A percentile compares a stretch with the other conserved stretches of the same genome.
Evolutionary conservation across 345 rosid species (phyloP).

Genomic region (Theobroma cacao): DNA sequence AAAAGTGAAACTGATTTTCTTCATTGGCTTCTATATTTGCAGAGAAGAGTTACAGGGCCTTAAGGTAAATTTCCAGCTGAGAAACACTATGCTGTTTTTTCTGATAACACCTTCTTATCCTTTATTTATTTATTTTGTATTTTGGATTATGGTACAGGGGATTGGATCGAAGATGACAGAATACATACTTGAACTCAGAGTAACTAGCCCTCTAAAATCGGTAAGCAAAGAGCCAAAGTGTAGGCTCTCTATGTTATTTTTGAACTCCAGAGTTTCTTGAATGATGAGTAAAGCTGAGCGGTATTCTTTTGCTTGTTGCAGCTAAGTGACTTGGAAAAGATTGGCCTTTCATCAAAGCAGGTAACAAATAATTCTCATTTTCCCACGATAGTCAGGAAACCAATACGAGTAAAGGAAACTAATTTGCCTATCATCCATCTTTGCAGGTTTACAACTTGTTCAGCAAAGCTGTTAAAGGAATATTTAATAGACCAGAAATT

Average conservation of each 20-base stretch:
- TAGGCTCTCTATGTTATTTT: neutral
- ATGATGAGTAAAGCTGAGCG: neutral
- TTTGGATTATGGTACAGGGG: slow-evolving; percentile 42
- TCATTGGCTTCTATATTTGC: slow-evolving; percentile 19
- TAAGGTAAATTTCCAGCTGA: slow-evolving; percentile 43
- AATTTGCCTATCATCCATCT: neutral
- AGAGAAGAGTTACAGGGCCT: slow-evolving; percentile 78
- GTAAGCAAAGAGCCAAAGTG: slow-evolving; percentile 34
- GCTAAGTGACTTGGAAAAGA: slow-evolving; percentile 74
- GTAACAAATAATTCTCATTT: slow-evolving; percentile 22
- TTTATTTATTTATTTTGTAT: neutral
- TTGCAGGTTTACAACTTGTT: slow-evolving; percentile 63
- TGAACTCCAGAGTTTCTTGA: too few species aligned
- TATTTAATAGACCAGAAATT: slow-evolving; percentile 33
- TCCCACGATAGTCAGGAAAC: neutral
- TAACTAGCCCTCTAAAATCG: slow-evolving; percentile 60
- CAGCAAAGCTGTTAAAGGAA: slow-evolving; percentile 53
- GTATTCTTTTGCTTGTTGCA: slow-evolving; percentile 23
- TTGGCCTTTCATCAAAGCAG: slow-evolving; percentile 86
- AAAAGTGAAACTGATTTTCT: slow-evolving; percentile 17
- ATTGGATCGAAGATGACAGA: slow-evolving; percentile 80
- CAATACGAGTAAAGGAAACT: neutral
- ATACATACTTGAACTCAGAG: slow-evolving; percentile 66
- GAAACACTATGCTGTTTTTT: neutral
- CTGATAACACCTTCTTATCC: neutral